These are phyloP conservation scores for Suillus fuscotomentosus DNA, from an alignment of 768 basidiomycete genomes.

Conservation along the genomic window DNA sequence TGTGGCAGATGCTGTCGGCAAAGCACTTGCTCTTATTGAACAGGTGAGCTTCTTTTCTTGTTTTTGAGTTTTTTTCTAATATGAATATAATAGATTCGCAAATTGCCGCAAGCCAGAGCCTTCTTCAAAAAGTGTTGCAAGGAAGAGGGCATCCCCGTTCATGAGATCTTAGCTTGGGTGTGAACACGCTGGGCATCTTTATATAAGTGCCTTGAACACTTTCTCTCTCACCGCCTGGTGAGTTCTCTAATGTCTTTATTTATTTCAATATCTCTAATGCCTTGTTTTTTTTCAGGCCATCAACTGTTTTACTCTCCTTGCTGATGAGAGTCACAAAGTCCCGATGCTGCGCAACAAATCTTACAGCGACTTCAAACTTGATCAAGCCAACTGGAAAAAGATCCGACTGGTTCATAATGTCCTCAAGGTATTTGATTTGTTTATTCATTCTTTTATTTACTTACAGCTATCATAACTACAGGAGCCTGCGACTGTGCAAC, in stretches of 20 bases:
- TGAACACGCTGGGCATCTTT: background rate
- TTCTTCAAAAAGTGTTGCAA: background rate
- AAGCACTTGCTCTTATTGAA: background rate
- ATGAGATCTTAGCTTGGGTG: background rate
- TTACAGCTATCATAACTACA: no score
- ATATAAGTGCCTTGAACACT: background rate
- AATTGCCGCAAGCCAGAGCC: background rate
- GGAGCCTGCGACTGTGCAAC: no score
- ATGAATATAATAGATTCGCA: background rate
- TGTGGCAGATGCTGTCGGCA: background rate
- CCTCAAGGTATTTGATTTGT: no score
- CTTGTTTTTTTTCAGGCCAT: no score
- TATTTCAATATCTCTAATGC: no score
- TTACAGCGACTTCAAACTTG: slow-evolving; percentile 24
- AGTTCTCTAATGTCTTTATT: background rate
- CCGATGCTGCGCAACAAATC: slow-evolving; percentile 5
- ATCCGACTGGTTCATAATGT: slow-evolving; percentile 22
- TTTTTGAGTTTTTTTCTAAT: background rate
- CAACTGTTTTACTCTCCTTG: background rate
- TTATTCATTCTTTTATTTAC: no score
- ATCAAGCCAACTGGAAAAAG: slow-evolving; percentile 24
- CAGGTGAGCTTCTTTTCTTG: background rate
- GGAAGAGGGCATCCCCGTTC: background rate
- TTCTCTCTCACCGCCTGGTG: background rate
- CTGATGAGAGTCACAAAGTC: slow-evolving; percentile 22